Base-by-base conservation (phyloP, 805 yeast genomes). In the Teunomyces cretensis region DNA sequence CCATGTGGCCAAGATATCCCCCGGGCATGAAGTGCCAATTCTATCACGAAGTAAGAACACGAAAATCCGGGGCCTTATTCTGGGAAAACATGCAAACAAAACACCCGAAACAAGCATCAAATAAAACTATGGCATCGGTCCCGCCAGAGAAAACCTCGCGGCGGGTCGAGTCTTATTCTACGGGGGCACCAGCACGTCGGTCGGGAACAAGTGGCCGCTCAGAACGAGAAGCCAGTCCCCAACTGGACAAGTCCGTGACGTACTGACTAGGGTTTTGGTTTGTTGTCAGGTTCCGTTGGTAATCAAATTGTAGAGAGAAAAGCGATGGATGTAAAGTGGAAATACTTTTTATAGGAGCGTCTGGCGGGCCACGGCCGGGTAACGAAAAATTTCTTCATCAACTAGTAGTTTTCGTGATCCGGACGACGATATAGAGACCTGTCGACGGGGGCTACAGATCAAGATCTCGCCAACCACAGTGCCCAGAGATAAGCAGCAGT, bases 1-100 rank as follows among this genome's bases (percentile, higher is more conserved):
- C 28, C 26, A 35, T 11, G 26, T 35, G 16, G 31, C 31, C 31
- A 26, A 24, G 22, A 42, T 44, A 41, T 44, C 30, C 60, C 68
- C 77, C 75, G 77, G 76, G 77, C 77, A 72, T 72, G 77, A 72
- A 72, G 77, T 69, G 67, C 64, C 54, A 54, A 61, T 57, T 55
- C 72, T 69, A 71, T 63, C 53, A 66, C 41, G 22, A 55, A 70
- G 67, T 54, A 55, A 63, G 55, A 53, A 67, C 70, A 71, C 77
- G 77, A 72, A 58, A 71, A 66, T 72, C 77, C 72, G 75, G 72
- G 55, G 41, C 42, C 35, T 67, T 62, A 47, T 47, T 72, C 61
- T 71, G 64, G 77, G 74, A 65, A 58, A 52, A 48, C 54, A 55
- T 60, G 64, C 62, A 60, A 58, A 39, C 30, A 28, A 64, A 58